Conservation (phyloP, 2,329 filamentous ascomycete genomes). For the Calcarisporium arbuscula region DNA sequence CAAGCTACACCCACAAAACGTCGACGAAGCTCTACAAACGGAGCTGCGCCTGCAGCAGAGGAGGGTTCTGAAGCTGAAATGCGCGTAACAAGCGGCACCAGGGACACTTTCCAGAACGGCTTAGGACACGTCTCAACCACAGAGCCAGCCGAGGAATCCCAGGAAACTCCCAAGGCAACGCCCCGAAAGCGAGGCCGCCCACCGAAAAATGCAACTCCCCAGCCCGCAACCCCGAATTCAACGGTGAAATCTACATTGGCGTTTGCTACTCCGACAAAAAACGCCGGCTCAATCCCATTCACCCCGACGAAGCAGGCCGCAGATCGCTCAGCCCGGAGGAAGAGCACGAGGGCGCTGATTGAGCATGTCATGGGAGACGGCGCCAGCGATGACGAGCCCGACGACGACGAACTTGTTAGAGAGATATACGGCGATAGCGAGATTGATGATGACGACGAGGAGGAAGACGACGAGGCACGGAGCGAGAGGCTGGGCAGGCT, state of each 20-base stretch:
- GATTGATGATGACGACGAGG: slow-evolving; percentile 68
- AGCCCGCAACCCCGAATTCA: slow-evolving; percentile 24
- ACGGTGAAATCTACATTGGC: slow-evolving; percentile 29
- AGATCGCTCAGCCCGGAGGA: slow-evolving; percentile 79
- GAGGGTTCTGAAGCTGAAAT: slow-evolving; percentile 4
- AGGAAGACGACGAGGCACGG: slow-evolving; percentile 48
- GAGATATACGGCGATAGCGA: slow-evolving; percentile 51
- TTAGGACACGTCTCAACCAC: neutral
- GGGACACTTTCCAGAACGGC: neutral
- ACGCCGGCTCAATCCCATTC: slow-evolving; percentile 25
- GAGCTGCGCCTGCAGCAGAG: slow-evolving; percentile 6
- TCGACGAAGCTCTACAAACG: slow-evolving; percentile 15
- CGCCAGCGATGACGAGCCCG: slow-evolving; percentile 57
- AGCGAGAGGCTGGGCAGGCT: slow-evolving; percentile 18
- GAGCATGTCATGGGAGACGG: slow-evolving; percentile 60
- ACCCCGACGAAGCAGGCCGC: slow-evolving; percentile 65
- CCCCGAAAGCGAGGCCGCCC: slow-evolving; percentile 29
- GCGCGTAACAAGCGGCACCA: neutral
- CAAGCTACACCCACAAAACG: slow-evolving; percentile 27
- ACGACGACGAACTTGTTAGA: slow-evolving; percentile 11
- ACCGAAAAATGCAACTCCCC: slow-evolving; percentile 22
- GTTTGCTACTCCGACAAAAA: slow-evolving; percentile 33
- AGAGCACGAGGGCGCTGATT: slow-evolving; percentile 72
- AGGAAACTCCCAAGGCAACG: slow-evolving; percentile 23
- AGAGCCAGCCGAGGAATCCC: slow-evolving; percentile 11